phyloP scores from a whole-genome alignment of 2,329 filamentous ascomycete species.

The Xylaria multiplex region DNA sequence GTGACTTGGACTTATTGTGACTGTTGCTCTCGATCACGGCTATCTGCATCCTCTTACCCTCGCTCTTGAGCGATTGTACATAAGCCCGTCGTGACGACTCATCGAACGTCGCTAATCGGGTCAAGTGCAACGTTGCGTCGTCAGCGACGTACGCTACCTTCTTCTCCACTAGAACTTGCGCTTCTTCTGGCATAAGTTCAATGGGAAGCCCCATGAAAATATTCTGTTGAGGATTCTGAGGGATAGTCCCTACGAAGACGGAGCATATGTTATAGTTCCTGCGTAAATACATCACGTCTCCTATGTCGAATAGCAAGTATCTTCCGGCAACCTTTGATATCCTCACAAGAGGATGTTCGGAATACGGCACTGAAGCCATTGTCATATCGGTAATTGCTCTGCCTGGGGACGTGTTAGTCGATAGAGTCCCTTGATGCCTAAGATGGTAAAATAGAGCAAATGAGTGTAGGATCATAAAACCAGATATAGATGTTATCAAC shows the following conservation, averaged over 20 bases:
- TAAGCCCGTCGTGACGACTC: slow-evolving; percentile 70
- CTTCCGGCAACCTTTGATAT: slow-evolving; percentile 83
- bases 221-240: slow-evolving; percentile 94
- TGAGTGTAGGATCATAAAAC: slow-evolving; percentile 55
- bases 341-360: slow-evolving; percentile 62
- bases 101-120: slow-evolving; percentile 68
- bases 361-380: slow-evolving; percentile 38
- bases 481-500: slow-evolving; percentile 59
- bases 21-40: slow-evolving; percentile 39
- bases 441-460: slow-evolving; percentile 43
- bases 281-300: slow-evolving; percentile 80
- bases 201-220: slow-evolving; percentile 89
- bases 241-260: slow-evolving; percentile 85
- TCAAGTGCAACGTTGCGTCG: slow-evolving; percentile 75
- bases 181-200: slow-evolving; percentile 92
- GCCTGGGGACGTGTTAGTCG: slow-evolving; percentile 38
- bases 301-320: slow-evolving; percentile 90
- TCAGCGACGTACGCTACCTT: slow-evolving; percentile 83
- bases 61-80: slow-evolving; percentile 64
- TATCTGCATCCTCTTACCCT: slow-evolving; percentile 52
- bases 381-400: slow-evolving; percentile 20
- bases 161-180: slow-evolving; percentile 79
- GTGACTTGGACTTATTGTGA: slow-evolving; percentile 30
- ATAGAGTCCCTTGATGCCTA: slow-evolving; percentile 22
- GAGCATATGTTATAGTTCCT: slow-evolving; percentile 85